phyloP scores from a whole-genome alignment of 2,329 filamentous ascomycete genomes.

The Penicillium polonicum region DNA sequence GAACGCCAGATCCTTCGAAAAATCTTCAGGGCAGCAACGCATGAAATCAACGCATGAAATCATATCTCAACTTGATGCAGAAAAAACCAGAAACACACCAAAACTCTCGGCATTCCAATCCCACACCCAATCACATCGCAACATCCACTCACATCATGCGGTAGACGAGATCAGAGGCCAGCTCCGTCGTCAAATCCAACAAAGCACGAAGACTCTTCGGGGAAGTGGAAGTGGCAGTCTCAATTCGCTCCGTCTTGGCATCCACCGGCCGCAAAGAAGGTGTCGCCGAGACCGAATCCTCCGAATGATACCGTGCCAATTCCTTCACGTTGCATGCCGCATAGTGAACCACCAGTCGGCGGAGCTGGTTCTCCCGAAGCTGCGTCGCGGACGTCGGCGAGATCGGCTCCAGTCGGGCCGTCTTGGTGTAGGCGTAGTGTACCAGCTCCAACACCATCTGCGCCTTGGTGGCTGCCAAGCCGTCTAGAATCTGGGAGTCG shows the following conservation, averaged over 20 bases:
- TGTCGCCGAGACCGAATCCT: conserved; percentile 27
- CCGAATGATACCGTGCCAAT: conserved; percentile 35
- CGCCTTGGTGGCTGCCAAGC: conserved; percentile 31
- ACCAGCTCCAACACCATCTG: conserved; percentile 40
- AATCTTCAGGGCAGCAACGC: conserved; percentile 7
- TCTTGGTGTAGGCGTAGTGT: conserved; percentile 42
- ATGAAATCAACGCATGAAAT: conserved; percentile 15
- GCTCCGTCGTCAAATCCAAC: conserved; percentile 39
- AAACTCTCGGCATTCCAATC: not conserved
- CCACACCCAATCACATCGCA: conserved; percentile 8
- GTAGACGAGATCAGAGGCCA: conserved; percentile 45
- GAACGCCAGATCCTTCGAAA: conserved; percentile 2
- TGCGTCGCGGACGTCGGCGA: conserved; percentile 36
- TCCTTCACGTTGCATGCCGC: conserved; percentile 43
- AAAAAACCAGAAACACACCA: not conserved
- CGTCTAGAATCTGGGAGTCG: conserved; percentile 22
- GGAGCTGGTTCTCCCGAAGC: conserved; percentile 42
- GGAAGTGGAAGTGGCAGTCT: conserved; percentile 15
- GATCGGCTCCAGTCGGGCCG: conserved; percentile 41
- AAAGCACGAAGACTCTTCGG: conserved; percentile 37
- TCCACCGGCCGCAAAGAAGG: conserved; percentile 23
- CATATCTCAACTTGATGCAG: conserved; percentile 13
- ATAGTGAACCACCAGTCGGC: conserved; percentile 42
- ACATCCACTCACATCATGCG: conserved; percentile 37
- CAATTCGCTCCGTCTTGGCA: conserved; percentile 11